phyloP scores from a whole-genome alignment of 169 alveolate species.

The Plasmodium gaboni region DNA sequence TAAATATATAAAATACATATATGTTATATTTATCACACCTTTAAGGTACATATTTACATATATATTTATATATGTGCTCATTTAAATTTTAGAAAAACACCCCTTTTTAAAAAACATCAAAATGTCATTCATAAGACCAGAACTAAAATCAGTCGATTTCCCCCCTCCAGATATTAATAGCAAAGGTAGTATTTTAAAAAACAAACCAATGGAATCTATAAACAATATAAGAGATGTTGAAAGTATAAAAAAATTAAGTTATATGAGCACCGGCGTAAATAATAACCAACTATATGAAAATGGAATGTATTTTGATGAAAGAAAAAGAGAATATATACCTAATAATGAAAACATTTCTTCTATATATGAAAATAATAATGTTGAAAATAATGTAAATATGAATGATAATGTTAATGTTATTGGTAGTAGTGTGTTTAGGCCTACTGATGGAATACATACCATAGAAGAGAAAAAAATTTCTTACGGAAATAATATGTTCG shows the following conservation, averaged over 20 bases:
- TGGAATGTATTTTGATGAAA: background rate
- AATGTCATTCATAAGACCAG: background rate
- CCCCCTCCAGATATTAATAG: background rate
- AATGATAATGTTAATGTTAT: background rate
- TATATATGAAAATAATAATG: background rate
- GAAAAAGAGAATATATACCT: slow-evolving; percentile 27
- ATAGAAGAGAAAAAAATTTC: background rate
- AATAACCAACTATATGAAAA: background rate
- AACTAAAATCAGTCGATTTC: background rate
- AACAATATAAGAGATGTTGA: slow-evolving; percentile 11
- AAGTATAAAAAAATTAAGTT: slow-evolving; percentile 19
- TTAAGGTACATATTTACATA: background rate
- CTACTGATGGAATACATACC: background rate
- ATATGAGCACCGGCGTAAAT: slow-evolving; percentile 4
- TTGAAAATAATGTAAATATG: slow-evolving; percentile 2
- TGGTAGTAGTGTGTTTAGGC: too few relatives aligned
- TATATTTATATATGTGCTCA: background rate
- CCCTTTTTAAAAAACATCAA: background rate
- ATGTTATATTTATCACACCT: too few relatives aligned
- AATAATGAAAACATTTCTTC: background rate
- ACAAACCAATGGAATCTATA: slow-evolving; percentile 33
- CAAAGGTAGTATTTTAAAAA: slow-evolving; percentile 3
- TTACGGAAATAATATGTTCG: background rate
- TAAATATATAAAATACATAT: too few relatives aligned
- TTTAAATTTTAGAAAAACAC: background rate